Evolutionary conservation across 2,329 filamentous ascomycete species (phyloP), one percentile per base, ranked within the genome.

Genomic region (Pyrenophora teres): DNA sequence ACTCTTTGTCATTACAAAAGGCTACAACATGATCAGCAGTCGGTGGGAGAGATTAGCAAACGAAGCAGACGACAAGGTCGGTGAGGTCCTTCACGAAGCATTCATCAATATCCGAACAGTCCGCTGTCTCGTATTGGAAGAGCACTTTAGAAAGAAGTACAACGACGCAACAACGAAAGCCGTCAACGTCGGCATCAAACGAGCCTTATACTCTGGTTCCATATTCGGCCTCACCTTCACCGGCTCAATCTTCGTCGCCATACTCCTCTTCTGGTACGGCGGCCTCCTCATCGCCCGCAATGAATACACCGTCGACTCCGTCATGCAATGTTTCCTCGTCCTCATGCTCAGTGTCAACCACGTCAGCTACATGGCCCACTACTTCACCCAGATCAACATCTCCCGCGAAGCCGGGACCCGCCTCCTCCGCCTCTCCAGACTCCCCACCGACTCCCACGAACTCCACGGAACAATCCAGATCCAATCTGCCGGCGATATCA

Each of bases 241-340:
- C 0, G 81, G 86, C 15, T 83, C 86, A 33, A 83, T 86, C 52
- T 90, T 90, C 64, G 80, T 90, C 12, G 87, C 85, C 67, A 90
- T 91, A 0, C 76, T 96, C 3, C 83, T 96, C 8, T 94, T 96
- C 69, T 96, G 88, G 75, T 95, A 93, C 67, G 90, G 89, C 2
- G 84, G 86, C 0, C 75, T 82, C 0, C 78, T 96, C 9, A 80
- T 89, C 5, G 78, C 80, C 0, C 71, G 74, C 37, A 67, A 76
- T 8, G 73, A 81, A 33, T 73, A 76, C 59, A 78, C 77, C 0
- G 81, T 87, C 0, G 78, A 81, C 1, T 76, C 81, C 1, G 82
- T 94, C 15, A 76, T 96, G 23, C 84, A 87, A 54, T 89, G 94
- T 0, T 86, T 94, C 62, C 88, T 92, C 30, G 80, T 96, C 46